Conservation (phyloP, 768 basidiomycete species). For the Pleurotus djamor region DNA sequence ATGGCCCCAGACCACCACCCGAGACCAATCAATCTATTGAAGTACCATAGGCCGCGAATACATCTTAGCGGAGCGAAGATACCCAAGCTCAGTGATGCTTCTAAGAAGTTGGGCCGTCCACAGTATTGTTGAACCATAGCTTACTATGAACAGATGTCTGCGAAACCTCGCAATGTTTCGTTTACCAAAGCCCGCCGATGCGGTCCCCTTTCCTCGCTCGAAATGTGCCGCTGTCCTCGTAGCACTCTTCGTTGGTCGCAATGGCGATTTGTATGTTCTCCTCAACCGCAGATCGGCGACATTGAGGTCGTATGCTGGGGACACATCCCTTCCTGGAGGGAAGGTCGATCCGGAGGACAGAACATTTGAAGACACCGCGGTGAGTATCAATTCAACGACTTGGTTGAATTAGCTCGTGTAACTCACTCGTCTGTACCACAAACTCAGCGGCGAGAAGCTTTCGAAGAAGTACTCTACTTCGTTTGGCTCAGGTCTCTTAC, state of each 20-base stretch:
- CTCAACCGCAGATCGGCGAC: constrained; percentile 76
- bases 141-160: constrained; percentile 44
- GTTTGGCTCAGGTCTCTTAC: neutral
- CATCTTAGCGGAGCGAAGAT: constrained; percentile 36
- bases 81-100: constrained; percentile 46
- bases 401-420: neutral
- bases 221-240: constrained; percentile 77
- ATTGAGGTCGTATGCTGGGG: constrained; percentile 78
- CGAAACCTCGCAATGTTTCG: constrained; percentile 50
- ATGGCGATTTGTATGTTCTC: constrained; percentile 82
- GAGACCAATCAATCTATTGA: constrained; percentile 34
- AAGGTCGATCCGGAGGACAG: constrained; percentile 69
- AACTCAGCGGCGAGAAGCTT: constrained; percentile 78
- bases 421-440: neutral
- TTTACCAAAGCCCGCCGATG: constrained; percentile 33
- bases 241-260: constrained; percentile 80
- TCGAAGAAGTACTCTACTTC: constrained; percentile 67
- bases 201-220: constrained; percentile 45
- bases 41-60: constrained; percentile 46
- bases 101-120: constrained; percentile 36
- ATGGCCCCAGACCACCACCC: constrained; percentile 12
- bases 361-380: constrained; percentile 79
- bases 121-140: neutral
- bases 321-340: constrained; percentile 88
- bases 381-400: constrained; percentile 30